These are phyloP conservation scores for Cephalotrichum gorgonifer DNA, from an alignment of 2,329 filamentous ascomycete genomes.

Conservation along the genomic window DNA sequence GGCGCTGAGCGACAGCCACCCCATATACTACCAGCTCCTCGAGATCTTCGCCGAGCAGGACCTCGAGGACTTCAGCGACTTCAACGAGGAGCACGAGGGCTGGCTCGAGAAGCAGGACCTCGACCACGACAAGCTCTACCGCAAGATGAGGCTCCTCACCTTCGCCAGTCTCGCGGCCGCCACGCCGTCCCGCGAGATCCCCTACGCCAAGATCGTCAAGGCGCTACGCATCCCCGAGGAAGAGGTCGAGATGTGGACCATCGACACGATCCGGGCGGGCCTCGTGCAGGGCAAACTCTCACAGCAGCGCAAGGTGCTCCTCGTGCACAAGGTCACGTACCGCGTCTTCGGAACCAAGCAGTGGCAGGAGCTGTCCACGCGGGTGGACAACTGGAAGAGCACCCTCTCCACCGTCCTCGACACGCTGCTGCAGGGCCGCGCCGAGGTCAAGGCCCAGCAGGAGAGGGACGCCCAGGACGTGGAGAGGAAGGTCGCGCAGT, in stretches of 20 bases:
- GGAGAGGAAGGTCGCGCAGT: conserved; percentile 52
- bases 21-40: conserved; percentile 80
- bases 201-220: conserved; percentile 75
- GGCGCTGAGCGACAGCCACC: conserved; percentile 74
- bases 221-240: conserved; percentile 72
- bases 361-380: conserved; percentile 87
- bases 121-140: conserved; percentile 66
- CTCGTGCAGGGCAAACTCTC: conserved; percentile 94
- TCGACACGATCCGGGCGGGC: conserved; percentile 92
- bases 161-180: conserved; percentile 82
- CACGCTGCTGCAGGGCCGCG: conserved; percentile 72
- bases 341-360: conserved; percentile 96
- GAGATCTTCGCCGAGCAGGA: conserved; percentile 93
- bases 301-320: conserved; percentile 84
- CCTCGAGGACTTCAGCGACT: conserved; percentile 91
- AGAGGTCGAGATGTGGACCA: conserved; percentile 97
- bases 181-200: conserved; percentile 74
- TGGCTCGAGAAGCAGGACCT: conserved; percentile 70
- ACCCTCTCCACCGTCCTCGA: conserved; percentile 69
- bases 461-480: conserved; percentile 67
- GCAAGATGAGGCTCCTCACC: conserved; percentile 93
- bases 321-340: conserved; percentile 93
- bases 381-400: conserved; percentile 83
- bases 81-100: conserved; percentile 80
- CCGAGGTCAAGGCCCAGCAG: conserved; percentile 64